Conservation (phyloP, 2,329 filamentous ascomycete genomes). For the Trichoderma sp. region DNA sequence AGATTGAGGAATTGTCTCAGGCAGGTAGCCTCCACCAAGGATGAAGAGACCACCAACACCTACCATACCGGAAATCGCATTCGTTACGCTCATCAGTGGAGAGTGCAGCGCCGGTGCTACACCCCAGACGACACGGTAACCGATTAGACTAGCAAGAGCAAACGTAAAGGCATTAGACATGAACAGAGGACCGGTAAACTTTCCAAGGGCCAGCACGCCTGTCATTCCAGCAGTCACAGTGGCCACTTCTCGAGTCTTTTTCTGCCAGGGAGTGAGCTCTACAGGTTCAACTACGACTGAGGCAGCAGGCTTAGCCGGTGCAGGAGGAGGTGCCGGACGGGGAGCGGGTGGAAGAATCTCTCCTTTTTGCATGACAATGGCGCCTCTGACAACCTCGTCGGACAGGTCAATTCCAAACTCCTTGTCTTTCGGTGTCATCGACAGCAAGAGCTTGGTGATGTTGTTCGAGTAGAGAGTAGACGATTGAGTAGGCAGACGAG, state of each 20-base stretch:
- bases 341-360: constrained; percentile 73
- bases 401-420: constrained; percentile 75
- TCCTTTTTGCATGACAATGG: constrained; percentile 78
- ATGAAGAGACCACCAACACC: constrained; percentile 86
- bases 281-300: constrained; percentile 53
- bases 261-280: constrained; percentile 77
- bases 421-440: constrained; percentile 73
- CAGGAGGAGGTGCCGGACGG: constrained; percentile 58
- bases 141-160: constrained; percentile 77
- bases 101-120: constrained; percentile 80
- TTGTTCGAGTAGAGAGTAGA: constrained; percentile 93
- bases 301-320: constrained; percentile 41
- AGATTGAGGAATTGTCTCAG: constrained; percentile 72
- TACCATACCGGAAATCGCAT: constrained; percentile 90
- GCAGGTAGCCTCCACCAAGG: constrained; percentile 76
- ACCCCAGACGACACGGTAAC: constrained; percentile 86
- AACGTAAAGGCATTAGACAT: constrained; percentile 89
- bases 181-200: constrained; percentile 76
- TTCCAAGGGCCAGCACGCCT: constrained; percentile 70
- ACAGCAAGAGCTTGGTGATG: constrained; percentile 82
- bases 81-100: constrained; percentile 88
- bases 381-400: constrained; percentile 81
- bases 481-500: constrained; percentile 80
- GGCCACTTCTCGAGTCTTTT: constrained; percentile 71
- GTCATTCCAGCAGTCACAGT: constrained; percentile 76